phyloP scores from a whole-genome alignment of 2,329 filamentous ascomycete species.

The Apiospora saccharicola region DNA sequence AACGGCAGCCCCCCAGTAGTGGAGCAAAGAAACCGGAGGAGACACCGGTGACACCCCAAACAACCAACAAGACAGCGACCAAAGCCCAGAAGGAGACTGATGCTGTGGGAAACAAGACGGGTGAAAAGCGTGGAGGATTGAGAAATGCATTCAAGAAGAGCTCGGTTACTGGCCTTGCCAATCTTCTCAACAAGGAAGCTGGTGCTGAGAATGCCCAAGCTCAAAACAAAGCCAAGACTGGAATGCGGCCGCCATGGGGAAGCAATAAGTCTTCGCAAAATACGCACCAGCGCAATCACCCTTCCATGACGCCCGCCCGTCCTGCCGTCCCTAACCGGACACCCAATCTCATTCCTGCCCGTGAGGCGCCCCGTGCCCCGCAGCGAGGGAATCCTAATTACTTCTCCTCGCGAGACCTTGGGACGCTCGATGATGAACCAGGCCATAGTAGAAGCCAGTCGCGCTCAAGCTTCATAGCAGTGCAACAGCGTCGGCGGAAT shows the following conservation, averaged over 20 bases:
- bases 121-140: constrained; percentile 56
- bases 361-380: constrained; percentile 45
- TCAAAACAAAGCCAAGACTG: constrained; percentile 35
- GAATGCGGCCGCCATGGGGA: constrained; percentile 36
- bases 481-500: constrained; percentile 59
- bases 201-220: constrained; percentile 36
- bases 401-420: constrained; percentile 49
- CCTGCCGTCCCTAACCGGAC: constrained; percentile 41
- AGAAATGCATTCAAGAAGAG: constrained; percentile 61
- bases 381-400: constrained; percentile 48
- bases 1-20: constrained; percentile 46
- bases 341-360: constrained; percentile 41
- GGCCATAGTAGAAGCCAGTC: constrained; percentile 49
- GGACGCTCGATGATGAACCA: constrained; percentile 35
- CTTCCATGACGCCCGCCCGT: constrained; percentile 35
- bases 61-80: constrained; percentile 36
- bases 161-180: constrained; percentile 54
- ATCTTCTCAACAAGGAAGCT: constrained; percentile 58
- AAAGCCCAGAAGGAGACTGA: constrained; percentile 42
- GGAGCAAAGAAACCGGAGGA: constrained; percentile 34
- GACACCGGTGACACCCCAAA: constrained; percentile 31
- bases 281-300: constrained; percentile 24
- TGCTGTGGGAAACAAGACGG: constrained; percentile 32
- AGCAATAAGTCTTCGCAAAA: constrained; percentile 36
- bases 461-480: constrained; percentile 56